Evolutionary conservation across 2,329 filamentous ascomycete species (phyloP).

Genomic region (Colletotrichum sp.): DNA sequence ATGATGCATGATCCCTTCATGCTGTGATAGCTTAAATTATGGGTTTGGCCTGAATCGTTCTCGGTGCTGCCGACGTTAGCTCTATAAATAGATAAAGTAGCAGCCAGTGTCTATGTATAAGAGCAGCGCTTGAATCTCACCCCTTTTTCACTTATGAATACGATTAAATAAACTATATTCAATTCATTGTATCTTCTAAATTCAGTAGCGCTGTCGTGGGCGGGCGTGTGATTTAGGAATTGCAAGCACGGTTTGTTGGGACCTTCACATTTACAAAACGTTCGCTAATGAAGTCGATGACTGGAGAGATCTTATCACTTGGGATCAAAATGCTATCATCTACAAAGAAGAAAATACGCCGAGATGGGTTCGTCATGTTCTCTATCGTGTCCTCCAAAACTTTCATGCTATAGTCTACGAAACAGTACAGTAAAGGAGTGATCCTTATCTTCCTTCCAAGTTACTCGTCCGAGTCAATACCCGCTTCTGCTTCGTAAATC

Average conservation of each 20-base stretch:
- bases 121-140: neutral
- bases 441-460: no score
- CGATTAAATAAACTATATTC: neutral
- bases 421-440: no score
- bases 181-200: neutral
- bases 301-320: no score
- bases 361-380: no score
- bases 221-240: neutral
- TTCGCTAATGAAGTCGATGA: no score
- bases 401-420: no score
- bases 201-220: no score
- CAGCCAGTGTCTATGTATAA: neutral
- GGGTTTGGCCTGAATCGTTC: neutral
- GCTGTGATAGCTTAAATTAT: neutral
- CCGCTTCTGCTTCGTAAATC: no score
- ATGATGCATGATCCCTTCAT: neutral
- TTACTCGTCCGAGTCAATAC: no score
- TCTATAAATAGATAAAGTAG: neutral
- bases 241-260: no score
- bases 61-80: neutral
- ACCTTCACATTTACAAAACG: accelerated
- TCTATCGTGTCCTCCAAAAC: accelerated
- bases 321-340: no score
- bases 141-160: neutral
- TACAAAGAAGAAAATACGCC: no score